phyloP scores from a whole-genome alignment of 75 land plant species.

The Pinus albicaulis region DNA sequence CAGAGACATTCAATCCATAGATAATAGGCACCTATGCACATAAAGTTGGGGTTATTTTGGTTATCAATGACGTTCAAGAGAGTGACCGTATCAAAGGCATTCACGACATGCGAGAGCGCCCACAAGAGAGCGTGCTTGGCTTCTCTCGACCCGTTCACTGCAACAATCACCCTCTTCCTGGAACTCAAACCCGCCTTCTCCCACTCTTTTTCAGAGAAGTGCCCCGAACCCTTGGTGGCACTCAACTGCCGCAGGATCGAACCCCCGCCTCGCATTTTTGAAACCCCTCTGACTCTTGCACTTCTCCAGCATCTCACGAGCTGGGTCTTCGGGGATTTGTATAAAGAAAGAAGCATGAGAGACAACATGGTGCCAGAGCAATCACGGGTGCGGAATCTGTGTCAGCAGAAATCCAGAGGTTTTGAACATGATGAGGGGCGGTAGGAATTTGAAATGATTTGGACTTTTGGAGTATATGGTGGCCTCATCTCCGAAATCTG shows the following conservation, averaged over 20 bases:
- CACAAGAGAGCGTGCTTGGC: slow-evolving; percentile 74
- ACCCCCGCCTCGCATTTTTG: slow-evolving; percentile 8
- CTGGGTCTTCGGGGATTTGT: not conserved
- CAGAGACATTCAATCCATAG: not conserved
- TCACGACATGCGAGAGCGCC: slow-evolving; percentile 86
- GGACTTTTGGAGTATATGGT: not conserved
- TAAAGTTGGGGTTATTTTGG: slow-evolving; percentile 5
- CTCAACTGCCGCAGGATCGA: slow-evolving; percentile 14
- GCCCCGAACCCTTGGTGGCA: not conserved
- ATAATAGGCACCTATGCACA: not conserved
- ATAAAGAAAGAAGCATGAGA: no score
- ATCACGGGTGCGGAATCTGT: slow-evolving; percentile 9
- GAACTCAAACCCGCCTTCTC: not conserved
- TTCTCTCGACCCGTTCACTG: slow-evolving; percentile 43
- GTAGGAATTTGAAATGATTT: not conserved
- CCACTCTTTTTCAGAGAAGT: not conserved
- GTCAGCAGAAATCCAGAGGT: not conserved
- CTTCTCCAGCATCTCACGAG: not conserved
- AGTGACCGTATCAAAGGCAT: slow-evolving; percentile 59
- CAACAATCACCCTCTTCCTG: slow-evolving; percentile 75
- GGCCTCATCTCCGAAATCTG: not conserved
- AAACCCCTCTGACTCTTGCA: not conserved
- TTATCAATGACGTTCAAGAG: slow-evolving; percentile 42
- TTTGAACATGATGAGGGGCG: not conserved
- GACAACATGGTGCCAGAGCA: not conserved